Evolutionary conservation across 208 protist species (phyloP).

Genomic region (Trypanosoma platydactyli): DNA sequence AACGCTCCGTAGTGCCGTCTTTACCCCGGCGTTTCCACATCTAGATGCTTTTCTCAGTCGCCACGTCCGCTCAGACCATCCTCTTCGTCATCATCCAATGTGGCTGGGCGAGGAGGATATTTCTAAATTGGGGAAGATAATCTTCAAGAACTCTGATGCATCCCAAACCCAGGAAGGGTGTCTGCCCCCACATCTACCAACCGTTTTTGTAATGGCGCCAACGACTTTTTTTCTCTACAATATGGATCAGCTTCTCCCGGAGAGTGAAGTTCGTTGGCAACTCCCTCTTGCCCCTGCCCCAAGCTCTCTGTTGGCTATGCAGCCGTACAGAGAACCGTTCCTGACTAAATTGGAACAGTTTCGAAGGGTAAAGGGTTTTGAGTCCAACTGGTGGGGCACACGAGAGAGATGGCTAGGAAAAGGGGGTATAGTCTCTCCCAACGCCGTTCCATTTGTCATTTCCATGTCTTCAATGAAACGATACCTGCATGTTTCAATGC

Average conservation of each 20-base stretch:
- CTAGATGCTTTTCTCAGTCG: constrained; percentile 53
- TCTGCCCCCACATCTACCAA: not conserved
- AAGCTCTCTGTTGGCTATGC: constrained; percentile 18
- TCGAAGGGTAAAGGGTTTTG: constrained; percentile 30
- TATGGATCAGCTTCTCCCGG: constrained; percentile 28
- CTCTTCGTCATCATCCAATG: constrained; percentile 45
- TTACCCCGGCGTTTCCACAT: constrained; percentile 60
- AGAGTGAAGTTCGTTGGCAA: constrained; percentile 27
- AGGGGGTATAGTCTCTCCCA: constrained; percentile 23
- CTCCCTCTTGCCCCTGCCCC: constrained; percentile 15
- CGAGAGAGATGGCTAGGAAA: constrained; percentile 32
- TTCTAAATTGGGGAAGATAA: not conserved
- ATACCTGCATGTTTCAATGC: constrained; percentile 76
- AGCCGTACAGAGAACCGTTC: constrained; percentile 17
- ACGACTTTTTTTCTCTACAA: constrained; percentile 20
- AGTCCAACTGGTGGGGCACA: constrained; percentile 72
- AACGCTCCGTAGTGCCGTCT: constrained; percentile 39
- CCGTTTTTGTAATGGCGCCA: constrained; percentile 11
- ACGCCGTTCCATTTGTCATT: constrained; percentile 24
- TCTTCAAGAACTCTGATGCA: not conserved
- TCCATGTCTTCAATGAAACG: constrained; percentile 21
- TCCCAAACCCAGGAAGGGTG: not conserved
- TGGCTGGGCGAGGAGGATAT: constrained; percentile 78
- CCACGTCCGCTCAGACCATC: constrained; percentile 51
- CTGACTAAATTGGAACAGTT: constrained; percentile 27